phyloP scores from a whole-genome alignment of 2,329 filamentous ascomycete species.

The Cercospora beticola region DNA sequence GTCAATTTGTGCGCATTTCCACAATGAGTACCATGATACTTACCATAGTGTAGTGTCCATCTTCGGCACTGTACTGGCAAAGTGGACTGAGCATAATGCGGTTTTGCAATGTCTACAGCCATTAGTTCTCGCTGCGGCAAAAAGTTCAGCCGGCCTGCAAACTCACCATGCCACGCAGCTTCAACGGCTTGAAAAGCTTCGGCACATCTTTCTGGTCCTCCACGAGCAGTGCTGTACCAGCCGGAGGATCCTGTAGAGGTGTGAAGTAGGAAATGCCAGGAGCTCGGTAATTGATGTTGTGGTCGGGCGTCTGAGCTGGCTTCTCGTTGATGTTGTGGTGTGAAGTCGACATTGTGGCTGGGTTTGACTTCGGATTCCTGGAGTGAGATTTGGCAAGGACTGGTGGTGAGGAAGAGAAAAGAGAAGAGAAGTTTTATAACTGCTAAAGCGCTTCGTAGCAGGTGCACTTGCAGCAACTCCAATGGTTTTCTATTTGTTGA shows the following conservation, averaged over 20 bases:
- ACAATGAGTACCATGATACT: no score
- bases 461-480: background rate
- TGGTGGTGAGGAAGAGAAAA: background rate
- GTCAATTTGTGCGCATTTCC: no score
- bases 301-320: slow-evolving; percentile 18
- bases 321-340: slow-evolving; percentile 34
- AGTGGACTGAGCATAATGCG: slow-evolving; percentile 64
- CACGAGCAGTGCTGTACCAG: slow-evolving; percentile 48
- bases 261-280: slow-evolving; percentile 51
- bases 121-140: no score
- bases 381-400: background rate
- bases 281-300: slow-evolving; percentile 45
- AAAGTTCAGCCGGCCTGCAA: background rate
- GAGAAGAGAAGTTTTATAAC: background rate
- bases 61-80: slow-evolving; percentile 66
- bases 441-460: background rate
- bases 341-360: slow-evolving; percentile 26
- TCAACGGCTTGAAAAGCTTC: slow-evolving; percentile 60
- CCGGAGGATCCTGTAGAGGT: slow-evolving; percentile 47
- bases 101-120: slow-evolving; percentile 23
- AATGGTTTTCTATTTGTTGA: background rate
- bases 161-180: slow-evolving; percentile 52
- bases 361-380: background rate
- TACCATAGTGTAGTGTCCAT: slow-evolving; percentile 69
- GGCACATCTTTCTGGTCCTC: slow-evolving; percentile 53